These are phyloP conservation scores for Aspergillus sp. DNA, from an alignment of 2,329 filamentous ascomycete species.

Conservation along the genomic window DNA sequence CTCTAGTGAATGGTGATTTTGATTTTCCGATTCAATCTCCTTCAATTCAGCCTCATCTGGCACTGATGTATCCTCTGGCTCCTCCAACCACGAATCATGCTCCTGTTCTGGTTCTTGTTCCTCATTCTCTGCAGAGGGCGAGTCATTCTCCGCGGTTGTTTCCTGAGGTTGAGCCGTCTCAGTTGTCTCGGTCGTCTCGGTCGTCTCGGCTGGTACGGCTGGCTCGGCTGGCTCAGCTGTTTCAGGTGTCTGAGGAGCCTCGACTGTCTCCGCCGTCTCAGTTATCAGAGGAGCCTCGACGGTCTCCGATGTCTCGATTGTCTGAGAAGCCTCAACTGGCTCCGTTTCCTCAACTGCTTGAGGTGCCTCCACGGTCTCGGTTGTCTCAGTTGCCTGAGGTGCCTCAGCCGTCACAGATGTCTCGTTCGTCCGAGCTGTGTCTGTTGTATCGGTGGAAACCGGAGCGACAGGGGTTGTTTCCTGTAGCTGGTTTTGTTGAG, in stretches of 20 bases:
- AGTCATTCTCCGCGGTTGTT: conserved; percentile 19
- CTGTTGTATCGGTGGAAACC: not conserved
- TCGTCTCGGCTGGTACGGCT: not conserved
- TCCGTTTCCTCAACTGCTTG: conserved; percentile 11
- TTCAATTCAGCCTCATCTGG: conserved; percentile 63
- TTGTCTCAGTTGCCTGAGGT: not conserved
- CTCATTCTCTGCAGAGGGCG: conserved; percentile 20
- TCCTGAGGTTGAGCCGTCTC: conserved; percentile 13
- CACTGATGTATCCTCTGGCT: conserved; percentile 59
- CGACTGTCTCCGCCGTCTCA: conserved; percentile 13
- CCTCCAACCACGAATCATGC: conserved; percentile 56
- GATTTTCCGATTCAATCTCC: conserved; percentile 55
- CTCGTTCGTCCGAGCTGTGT: not conserved
- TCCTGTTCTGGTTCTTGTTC: conserved; percentile 32
- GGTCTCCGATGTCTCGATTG: conserved; percentile 16
- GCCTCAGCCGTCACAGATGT: not conserved
- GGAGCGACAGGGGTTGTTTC: not conserved
- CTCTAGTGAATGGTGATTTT: conserved; percentile 59
- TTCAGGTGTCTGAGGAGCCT: not conserved
- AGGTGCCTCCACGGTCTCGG: not conserved
- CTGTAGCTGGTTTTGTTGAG: not conserved
- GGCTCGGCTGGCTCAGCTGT: not conserved
- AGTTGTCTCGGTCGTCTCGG: conserved; percentile 10
- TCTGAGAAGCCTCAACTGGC: conserved; percentile 5
- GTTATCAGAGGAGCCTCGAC: not conserved